Conservation (phyloP, 164 flowering plant genomes). For the Umbilicus rupestris region DNA sequence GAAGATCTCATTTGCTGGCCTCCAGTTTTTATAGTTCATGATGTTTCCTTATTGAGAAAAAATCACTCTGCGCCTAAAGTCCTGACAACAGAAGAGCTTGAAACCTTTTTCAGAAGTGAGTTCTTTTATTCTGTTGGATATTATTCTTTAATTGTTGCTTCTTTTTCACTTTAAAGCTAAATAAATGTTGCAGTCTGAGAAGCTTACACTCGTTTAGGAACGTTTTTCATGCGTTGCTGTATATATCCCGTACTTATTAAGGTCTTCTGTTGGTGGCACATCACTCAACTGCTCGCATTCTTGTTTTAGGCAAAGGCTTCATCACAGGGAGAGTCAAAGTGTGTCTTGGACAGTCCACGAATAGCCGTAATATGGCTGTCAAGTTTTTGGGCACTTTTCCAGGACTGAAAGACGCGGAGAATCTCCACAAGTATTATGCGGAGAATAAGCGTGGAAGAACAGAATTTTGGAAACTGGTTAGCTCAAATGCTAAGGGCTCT, state of each 20-base stretch:
- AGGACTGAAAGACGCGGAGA: constrained; percentile 27
- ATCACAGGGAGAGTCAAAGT: constrained; percentile 21
- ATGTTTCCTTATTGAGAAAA: constrained; percentile 17
- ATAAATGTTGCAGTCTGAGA: not conserved
- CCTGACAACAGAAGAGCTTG: constrained; percentile 20
- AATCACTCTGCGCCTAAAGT: constrained; percentile 18
- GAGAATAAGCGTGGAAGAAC: constrained; percentile 23
- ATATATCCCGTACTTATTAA: not conserved
- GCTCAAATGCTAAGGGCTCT: not conserved
- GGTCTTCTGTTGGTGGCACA: not conserved
- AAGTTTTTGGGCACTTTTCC: constrained; percentile 28
- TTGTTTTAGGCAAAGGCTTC: constrained; percentile 21
- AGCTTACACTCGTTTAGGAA: too few species aligned
- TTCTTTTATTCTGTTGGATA: not conserved
- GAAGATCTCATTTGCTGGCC: constrained; percentile 40
- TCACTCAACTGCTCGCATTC: not conserved
- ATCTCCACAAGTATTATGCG: constrained; percentile 19
- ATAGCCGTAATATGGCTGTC: constrained; percentile 25
- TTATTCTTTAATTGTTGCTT: not conserved
- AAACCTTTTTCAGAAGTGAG: constrained; percentile 28
- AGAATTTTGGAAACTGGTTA: constrained; percentile 13
- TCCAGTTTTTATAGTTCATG: constrained; percentile 26
- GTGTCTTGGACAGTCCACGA: constrained; percentile 25
- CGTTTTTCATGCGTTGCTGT: too few species aligned
- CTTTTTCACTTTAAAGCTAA: not conserved